phyloP scores from a whole-genome alignment of 345 rosid genomes.

The Hibiscus mutabilis region DNA sequence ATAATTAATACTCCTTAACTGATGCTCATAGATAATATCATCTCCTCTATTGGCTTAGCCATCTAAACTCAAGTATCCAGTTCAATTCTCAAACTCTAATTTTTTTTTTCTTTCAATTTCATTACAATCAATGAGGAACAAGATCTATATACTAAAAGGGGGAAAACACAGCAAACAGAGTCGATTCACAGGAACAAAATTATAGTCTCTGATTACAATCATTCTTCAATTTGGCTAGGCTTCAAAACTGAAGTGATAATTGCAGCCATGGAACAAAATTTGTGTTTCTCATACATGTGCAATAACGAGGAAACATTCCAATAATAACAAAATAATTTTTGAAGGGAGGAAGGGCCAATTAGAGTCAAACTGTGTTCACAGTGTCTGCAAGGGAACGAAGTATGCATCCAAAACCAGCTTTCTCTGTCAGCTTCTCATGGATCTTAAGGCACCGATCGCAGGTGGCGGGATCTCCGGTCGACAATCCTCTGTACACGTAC shows the following conservation, averaged over 20 bases:
- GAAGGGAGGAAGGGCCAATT: not conserved
- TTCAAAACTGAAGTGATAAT: not conserved
- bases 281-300: not conserved
- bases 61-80: too few species aligned
- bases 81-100: too few species aligned
- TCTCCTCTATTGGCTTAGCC: too few species aligned
- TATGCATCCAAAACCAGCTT: slow-evolving; percentile 90
- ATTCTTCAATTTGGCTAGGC: not conserved
- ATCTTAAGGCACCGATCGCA: slow-evolving; percentile 89
- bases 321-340: not conserved
- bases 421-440: slow-evolving; percentile 81
- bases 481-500: slow-evolving; percentile 88
- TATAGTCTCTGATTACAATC: not conserved
- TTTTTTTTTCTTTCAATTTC: not conserved
- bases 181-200: not conserved
- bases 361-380: slow-evolving; percentile 53
- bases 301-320: not conserved
- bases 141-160: not conserved
- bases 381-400: slow-evolving; percentile 80
- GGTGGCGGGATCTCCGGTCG: slow-evolving; percentile 89
- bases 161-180: not conserved
- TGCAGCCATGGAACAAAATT: not conserved
- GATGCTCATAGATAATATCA: too few species aligned
- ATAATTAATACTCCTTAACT: too few species aligned
- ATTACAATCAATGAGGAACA: not conserved